Base-by-base conservation (phyloP, 177 flowering plant genomes). In the Vitis hybrid region DNA sequence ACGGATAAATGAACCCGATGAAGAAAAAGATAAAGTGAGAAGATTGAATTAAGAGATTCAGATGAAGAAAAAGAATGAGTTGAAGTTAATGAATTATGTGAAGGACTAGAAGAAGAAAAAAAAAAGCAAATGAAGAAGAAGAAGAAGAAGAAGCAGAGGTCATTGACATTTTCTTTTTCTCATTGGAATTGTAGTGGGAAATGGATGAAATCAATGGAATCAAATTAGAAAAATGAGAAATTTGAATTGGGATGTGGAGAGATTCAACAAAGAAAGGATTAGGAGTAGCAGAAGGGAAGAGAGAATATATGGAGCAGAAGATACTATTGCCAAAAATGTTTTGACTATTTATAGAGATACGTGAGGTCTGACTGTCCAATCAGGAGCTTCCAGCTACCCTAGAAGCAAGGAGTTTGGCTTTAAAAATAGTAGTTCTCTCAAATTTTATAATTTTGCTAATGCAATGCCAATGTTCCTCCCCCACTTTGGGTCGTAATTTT, bases 141-240 rank as follows among this genome's bases (percentile, higher is more conserved):
- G 1, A 21, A 1, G 59, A 65, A 65, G 32, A 7, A 9, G 30
- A 68, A 50, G 61, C 60, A 49, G 54, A 67, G 67, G 30, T 61
- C 61, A 60, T 30, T 61, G 79, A 52, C 76, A 76, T 35, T 60
- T 77, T 15, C 67, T 76, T 70, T 72, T 74, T 35, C 74, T 76
- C 80, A 76, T 81, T 64, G 75, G 27, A 62, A 30, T 16, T 30
- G 1, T 1, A 21, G 27, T 24, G 24, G n/a, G 52, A 32, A 51
- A 13, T 35, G 2, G 19, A 56, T 15, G 9, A 70, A 70, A 55
- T 1, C 13, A 18, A 18, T 70, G n/a, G 35, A 52, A 64, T 16
- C 58, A 15, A 27, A 75, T 65, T 52, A 52, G 57, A 21, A 60
- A 48, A 66, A n/a, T 59, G 64, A 18, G 75, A 24, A 59, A 19